Conservation (phyloP, 805 yeast genomes). For the Gaillardinia entomophila region DNA sequence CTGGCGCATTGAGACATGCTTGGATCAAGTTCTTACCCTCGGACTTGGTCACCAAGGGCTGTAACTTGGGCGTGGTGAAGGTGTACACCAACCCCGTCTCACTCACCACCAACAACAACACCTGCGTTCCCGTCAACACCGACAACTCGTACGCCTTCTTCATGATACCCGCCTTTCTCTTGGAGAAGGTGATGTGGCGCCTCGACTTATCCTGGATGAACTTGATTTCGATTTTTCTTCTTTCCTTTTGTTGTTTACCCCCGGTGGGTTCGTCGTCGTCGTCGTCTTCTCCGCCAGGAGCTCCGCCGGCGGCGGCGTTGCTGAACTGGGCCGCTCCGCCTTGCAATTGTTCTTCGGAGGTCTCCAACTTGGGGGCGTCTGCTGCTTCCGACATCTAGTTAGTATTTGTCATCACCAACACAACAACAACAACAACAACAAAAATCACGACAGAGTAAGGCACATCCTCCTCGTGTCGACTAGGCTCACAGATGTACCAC, state of each 20-base stretch:
- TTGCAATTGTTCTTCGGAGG: slow-evolving; percentile 15
- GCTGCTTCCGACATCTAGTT: slow-evolving; percentile 34
- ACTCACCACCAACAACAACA: slow-evolving; percentile 85
- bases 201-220: slow-evolving; percentile 96
- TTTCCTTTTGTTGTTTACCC: slow-evolving; percentile 48
- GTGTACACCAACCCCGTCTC: slow-evolving; percentile 99
- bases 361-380: slow-evolving; percentile 32
- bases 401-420: slow-evolving; percentile 10
- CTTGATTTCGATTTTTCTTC: slow-evolving; percentile 92
- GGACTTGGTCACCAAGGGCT: slow-evolving; percentile 93
- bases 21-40: slow-evolving; percentile 97
- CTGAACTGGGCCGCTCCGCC: slow-evolving; percentile 14
- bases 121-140: slow-evolving; percentile 96
- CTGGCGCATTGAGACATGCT: slow-evolving; percentile 97
- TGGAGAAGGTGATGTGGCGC: slow-evolving; percentile 95
- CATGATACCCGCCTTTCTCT: slow-evolving; percentile 98
- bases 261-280: slow-evolving; percentile 46
- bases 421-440: background rate
- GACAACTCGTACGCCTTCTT: slow-evolving; percentile 98
- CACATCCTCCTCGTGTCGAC: too few species aligned
- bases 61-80: slow-evolving; percentile 97
- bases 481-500: too few species aligned
- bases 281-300: slow-evolving; percentile 40
- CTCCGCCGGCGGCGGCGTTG: slow-evolving; percentile 16
- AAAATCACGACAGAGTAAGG: background rate